Evolutionary conservation across 139 green algal genomes (phyloP), one percentile per base, ranked within the genome.

Genomic region (Picochlorum sp.): DNA sequence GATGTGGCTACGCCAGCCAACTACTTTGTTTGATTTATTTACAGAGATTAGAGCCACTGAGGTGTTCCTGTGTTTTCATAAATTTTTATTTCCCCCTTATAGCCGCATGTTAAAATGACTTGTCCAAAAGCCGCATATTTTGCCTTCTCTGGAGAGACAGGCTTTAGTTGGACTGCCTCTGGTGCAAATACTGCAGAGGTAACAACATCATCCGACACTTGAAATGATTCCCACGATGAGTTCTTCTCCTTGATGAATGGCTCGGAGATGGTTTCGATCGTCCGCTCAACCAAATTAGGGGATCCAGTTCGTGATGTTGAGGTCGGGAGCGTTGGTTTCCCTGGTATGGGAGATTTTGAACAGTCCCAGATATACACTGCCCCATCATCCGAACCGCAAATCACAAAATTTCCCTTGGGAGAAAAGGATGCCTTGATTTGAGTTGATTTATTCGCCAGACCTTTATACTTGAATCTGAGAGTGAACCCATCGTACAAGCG

Each of bases 401-500:
- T 68, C 3, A 94, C 62, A 59, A 79, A 76, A 41, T 77, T 60
- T 24, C 52, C 69, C 11, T 51, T 60, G 6, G 69, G 62, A 13
- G 45, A 64, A 24, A 71, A 75, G 26, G 62, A 75, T 21, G 69
- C 69, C 1, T 66, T 66, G 26, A 92, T 82, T 75, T 92, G 87
- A 3, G 81, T 86, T 65, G 79, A 82, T 31, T 67, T 70, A 71
- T 93, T 94, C 28, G 74, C 62, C 60, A 87, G 81, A 10, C 90
- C 90, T 77, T 96, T 96, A 74, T 87, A 96, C 74, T 97, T 97
- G 69, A 78, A 85, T 34, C 67, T 62, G 64, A 92, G 79, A 2
- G 60, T 72, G 60, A 68, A 81, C 1, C 79, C 76, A 30, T 90
- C 79, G 56, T 84, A 90, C 16, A 90, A 26, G 24, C 72, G 78